Percentiles rank a stretch among this genome's conserved stretches.
Conservation (phyloP, 140 eudicot genomes). For the Flaveria floridana region DNA sequence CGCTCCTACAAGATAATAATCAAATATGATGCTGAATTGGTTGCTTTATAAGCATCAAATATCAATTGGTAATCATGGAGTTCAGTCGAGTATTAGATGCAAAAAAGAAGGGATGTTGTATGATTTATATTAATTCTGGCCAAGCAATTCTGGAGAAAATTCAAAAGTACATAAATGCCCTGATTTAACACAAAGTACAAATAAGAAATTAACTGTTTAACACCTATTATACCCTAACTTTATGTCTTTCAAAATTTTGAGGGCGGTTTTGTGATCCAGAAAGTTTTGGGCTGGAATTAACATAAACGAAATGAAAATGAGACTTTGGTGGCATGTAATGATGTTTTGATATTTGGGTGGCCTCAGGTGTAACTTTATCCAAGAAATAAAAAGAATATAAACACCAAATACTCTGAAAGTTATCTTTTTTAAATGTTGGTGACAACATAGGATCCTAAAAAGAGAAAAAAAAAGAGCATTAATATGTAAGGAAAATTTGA, state of each 20-base stretch:
- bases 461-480: neutral
- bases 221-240: too few species aligned
- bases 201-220: neutral
- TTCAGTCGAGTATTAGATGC: neutral
- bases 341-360: neutral
- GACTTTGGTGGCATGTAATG: neutral
- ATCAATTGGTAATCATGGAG: neutral
- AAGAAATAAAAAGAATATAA: neutral
- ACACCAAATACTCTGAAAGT: neutral
- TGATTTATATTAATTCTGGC: neutral
- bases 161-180: neutral
- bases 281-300: neutral
- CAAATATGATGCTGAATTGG: constrained; percentile 17
- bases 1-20: constrained; percentile 42
- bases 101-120: neutral
- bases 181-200: neutral
- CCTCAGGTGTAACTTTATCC: neutral
- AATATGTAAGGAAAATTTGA: neutral
- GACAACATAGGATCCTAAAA: constrained; percentile 15
- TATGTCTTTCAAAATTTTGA: neutral
- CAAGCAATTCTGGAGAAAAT: neutral
- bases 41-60: constrained; percentile 10
- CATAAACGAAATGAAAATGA: neutral
- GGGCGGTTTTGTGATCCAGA: neutral
- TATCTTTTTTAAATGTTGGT: neutral